These are phyloP conservation scores for Passiflora organensis DNA, from an alignment of 345 rosid species.

Conservation along the genomic window DNA sequence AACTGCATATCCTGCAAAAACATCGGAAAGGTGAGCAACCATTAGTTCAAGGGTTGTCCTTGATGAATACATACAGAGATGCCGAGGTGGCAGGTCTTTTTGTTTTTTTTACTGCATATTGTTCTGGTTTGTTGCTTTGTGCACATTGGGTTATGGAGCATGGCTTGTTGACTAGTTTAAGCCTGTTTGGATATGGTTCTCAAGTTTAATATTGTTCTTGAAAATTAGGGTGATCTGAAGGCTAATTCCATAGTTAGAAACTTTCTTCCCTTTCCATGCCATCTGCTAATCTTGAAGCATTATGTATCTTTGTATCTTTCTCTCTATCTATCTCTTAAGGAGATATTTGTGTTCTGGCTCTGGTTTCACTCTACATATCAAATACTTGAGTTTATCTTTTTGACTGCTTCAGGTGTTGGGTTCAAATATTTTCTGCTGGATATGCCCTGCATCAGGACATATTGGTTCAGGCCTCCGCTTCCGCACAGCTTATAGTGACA, in stretches of 20 bases:
- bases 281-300: too few relatives aligned
- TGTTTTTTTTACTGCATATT: neutral
- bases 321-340: neutral
- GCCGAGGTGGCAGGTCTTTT: neutral
- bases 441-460: conserved; percentile 62
- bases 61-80: neutral
- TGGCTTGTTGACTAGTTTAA: neutral
- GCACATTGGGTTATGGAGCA: neutral
- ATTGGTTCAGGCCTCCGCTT: conserved; percentile 71
- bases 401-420: conserved; percentile 63
- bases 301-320: neutral
- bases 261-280: neutral
- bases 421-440: conserved; percentile 65
- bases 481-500: conserved; percentile 52
- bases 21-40: neutral
- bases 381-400: neutral
- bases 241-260: neutral
- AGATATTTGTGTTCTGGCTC: neutral
- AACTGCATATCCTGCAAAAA: neutral
- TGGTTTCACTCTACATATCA: neutral
- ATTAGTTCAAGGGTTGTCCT: neutral
- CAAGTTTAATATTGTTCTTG: neutral
- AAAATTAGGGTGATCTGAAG: neutral
- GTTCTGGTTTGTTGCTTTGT: neutral
- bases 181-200: neutral